Evolutionary conservation across 306 rosid species (phyloP), one percentile per base, ranked within the genome.

Genomic region (Cyclanthera cordifolia): DNA sequence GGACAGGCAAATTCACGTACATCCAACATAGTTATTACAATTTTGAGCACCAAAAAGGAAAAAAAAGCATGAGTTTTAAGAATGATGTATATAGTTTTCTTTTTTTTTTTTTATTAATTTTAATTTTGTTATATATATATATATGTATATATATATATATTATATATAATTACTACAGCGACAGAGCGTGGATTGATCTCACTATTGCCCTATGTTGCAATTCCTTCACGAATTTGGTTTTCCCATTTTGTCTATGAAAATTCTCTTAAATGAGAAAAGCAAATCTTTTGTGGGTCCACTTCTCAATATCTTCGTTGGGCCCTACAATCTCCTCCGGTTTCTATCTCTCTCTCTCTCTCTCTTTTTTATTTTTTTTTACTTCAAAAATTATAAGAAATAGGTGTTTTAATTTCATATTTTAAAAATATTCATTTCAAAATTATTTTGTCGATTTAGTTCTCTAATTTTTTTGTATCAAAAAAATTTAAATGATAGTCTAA

Each of bases 1-100:
- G 75, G 78, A 82, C 69, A 75, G 78, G 65, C 82, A 73, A 34
- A 27, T 67, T 75, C 80, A 74, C 79, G 23, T 68, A 77, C 59
- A 66, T 30, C 66, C 72, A 77, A 60, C 74, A 69, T 69, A 73
- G 80, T 80, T 24, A 80, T 78, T 34, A 58, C 25, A 71, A 69
- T 34, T 71, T 75, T 55, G 68, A 72, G 72, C 76, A 60, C 72
- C 43, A 53, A 75, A 78, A 74, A 68, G 68, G 56, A 45, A 45
- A 12, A 43, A 19, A 34, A 20, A 45, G 56, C 72, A 49, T 45
- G 51, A 27, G 27, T 63, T 39, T 65, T 41, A 43, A 65, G 50
- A 65, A 51, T 68, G 51, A 63, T 63, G 32, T 30, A 15, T 50
- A 28, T 30, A 51, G 2, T 30, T 67, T 21, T 8, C 1, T 58